These are phyloP conservation scores for Pterocarpus santalinus DNA, from an alignment of 306 rosid species.

Conservation along the genomic window DNA sequence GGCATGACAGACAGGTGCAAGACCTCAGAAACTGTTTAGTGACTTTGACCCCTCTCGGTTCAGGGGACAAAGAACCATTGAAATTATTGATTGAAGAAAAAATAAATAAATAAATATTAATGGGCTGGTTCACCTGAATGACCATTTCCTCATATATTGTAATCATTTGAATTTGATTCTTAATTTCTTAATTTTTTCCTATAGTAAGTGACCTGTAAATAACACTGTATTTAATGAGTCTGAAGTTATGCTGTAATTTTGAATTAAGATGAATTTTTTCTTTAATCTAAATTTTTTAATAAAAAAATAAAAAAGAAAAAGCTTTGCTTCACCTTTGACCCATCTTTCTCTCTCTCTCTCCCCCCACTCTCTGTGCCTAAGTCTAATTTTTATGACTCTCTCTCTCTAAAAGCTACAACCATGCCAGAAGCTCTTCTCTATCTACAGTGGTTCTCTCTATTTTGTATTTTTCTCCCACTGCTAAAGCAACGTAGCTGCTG, in stretches of 20 bases:
- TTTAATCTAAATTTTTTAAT: no score
- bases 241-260: no score
- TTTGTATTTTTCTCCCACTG: conserved; percentile 22
- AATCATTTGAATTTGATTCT: no score
- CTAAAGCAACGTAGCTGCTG: conserved; percentile 57
- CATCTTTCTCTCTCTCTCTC: conserved; percentile 48
- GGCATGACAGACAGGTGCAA: conserved; percentile 62
- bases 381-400: neutral
- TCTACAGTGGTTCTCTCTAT: conserved; percentile 46
- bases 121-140: no score
- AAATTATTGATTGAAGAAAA: conserved; percentile 54
- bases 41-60: conserved; percentile 67
- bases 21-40: conserved; percentile 59
- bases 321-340: conserved; percentile 73
- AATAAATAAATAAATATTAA: neutral
- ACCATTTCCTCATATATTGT: no score
- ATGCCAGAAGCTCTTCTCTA: conserved; percentile 39
- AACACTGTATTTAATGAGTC: no score
- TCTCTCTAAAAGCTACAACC: conserved; percentile 12
- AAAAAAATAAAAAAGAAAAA: neutral
- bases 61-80: conserved; percentile 58
- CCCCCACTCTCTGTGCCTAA: conserved; percentile 27
- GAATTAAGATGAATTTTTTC: no score
- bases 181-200: no score
- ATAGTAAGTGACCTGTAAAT: no score